Conservation (phyloP, 805 yeast species). For the Suhomyces vadensis region DNA sequence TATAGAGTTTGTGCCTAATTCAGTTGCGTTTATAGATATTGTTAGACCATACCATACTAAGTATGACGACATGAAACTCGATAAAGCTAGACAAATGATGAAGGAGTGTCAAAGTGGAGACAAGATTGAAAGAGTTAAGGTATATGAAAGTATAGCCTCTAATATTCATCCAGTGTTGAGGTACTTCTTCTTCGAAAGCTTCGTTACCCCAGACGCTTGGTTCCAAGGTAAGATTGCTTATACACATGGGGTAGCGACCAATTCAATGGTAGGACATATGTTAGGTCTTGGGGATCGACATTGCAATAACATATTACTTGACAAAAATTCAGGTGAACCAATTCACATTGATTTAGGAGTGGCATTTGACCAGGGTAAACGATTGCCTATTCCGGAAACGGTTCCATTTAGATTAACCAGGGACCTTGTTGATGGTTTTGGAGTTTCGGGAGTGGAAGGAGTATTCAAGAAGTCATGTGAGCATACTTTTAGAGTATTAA, state of each 20-base stretch:
- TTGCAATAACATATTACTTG: conserved; percentile 85
- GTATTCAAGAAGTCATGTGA: conserved; percentile 73
- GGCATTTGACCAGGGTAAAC: conserved; percentile 91
- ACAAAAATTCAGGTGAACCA: conserved; percentile 81
- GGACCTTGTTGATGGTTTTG: conserved; percentile 91
- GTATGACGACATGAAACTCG: conserved; percentile 48
- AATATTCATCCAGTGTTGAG: conserved; percentile 68
- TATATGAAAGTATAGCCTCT: conserved; percentile 48
- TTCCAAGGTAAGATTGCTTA: conserved; percentile 61
- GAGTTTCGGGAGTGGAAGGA: conserved; percentile 82
- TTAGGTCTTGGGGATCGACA: conserved; percentile 96
- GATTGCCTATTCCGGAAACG: conserved; percentile 83
- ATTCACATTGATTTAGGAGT: conserved; percentile 95
- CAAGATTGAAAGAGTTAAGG: conserved; percentile 42
- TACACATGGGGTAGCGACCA: conserved; percentile 76
- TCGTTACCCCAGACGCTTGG: conserved; percentile 73
- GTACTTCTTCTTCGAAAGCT: conserved; percentile 67
- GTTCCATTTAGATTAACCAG: conserved; percentile 92
- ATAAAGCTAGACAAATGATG: conserved; percentile 66
- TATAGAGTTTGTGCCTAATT: conserved; percentile 83
- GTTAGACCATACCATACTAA: conserved; percentile 61
- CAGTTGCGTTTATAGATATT: conserved; percentile 69
- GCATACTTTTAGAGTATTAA: conserved; percentile 64
- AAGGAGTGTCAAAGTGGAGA: conserved; percentile 52
- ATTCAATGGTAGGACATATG: conserved; percentile 84